phyloP scores from a whole-genome alignment of 2,329 filamentous ascomycete species.

The Tolypocladium ovalisporum region DNA sequence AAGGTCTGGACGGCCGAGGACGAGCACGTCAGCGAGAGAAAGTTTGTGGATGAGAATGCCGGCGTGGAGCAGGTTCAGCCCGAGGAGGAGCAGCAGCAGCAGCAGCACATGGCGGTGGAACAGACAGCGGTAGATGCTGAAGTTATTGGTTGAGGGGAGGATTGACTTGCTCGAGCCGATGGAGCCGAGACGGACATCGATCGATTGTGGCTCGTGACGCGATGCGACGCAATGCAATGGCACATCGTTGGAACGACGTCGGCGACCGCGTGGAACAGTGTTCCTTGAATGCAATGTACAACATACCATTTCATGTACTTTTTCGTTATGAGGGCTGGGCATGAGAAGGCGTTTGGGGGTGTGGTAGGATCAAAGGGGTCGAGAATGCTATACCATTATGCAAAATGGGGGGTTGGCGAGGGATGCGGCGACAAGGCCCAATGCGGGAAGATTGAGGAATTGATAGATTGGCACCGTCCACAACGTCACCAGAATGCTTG shows the following conservation, averaged over 20 bases:
- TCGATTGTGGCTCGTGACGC: neutral
- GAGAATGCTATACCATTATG: neutral
- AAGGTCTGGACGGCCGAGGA: slow-evolving; percentile 78
- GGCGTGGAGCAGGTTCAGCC: slow-evolving; percentile 66
- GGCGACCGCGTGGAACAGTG: neutral
- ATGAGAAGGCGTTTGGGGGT: slow-evolving; percentile 3
- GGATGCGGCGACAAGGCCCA: neutral
- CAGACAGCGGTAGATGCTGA: slow-evolving; percentile 25
- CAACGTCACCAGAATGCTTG: neutral
- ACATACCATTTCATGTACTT: neutral
- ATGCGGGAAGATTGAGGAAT: neutral
- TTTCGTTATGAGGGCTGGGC: neutral
- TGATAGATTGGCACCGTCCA: neutral
- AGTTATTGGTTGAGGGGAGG: slow-evolving; percentile 17
- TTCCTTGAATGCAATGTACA: neutral
- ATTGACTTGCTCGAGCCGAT: neutral
- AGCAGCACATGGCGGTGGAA: slow-evolving; percentile 24
- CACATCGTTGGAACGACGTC: neutral
- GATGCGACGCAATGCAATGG: neutral
- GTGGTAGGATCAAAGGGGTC: neutral
- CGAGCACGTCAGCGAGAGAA: slow-evolving; percentile 75
- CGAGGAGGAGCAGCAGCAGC: slow-evolving; percentile 12
- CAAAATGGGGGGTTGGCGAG: neutral
- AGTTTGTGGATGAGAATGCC: slow-evolving; percentile 64
- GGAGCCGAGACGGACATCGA: neutral